Base-by-base conservation (phyloP, 345 rosid genomes). In the Salix caprea region DNA sequence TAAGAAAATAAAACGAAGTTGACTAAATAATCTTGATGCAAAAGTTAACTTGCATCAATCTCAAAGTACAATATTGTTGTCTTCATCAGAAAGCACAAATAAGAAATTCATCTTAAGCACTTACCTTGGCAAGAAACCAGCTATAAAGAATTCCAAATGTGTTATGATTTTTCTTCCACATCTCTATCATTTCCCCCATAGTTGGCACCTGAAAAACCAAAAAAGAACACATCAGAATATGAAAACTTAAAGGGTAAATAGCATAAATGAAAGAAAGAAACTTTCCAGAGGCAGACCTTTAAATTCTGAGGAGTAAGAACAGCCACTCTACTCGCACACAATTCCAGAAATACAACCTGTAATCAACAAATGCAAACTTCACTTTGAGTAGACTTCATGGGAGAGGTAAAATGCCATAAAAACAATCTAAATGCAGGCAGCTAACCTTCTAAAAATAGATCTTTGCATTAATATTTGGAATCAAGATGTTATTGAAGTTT, bases 91-190 rank as follows among this genome's bases (percentile, higher is more conserved):
- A 24, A 36, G 18, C 64, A 42, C 15, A 65, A 13, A 69, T 18
- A 46, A 52, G 28, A 24, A 8, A 34, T 44, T 32, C n/a, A 68
- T 21, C 24, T 68, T 40, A 40, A 15, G 42, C 28, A n/a, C 15
- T 39, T 88, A 76, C 99, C 98, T 92, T 92, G 61, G 99, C 98
- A 84, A 96, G 98, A 82, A 96, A 92, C 97, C 96, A 94, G 85
- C 94, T 87, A 70, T 94, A 92, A 56, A 96, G 90, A 82, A 96
- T 94, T 77, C 96, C 97, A 66, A 96, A 94, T 73, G 84, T 77
- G 75, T 94, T 96, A 67, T 92, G 91, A 61, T 92, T 92, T 82
- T 92, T 92, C 88, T 94, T 96, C 92, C 89, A 92, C 91, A 89
- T 91, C 50, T 92, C 97, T 68, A 94, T 76, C 99, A 96, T 96